Evolutionary conservation across 768 basidiomycete species (phyloP).

Genomic region (Holtermanniella nyarrowii): DNA sequence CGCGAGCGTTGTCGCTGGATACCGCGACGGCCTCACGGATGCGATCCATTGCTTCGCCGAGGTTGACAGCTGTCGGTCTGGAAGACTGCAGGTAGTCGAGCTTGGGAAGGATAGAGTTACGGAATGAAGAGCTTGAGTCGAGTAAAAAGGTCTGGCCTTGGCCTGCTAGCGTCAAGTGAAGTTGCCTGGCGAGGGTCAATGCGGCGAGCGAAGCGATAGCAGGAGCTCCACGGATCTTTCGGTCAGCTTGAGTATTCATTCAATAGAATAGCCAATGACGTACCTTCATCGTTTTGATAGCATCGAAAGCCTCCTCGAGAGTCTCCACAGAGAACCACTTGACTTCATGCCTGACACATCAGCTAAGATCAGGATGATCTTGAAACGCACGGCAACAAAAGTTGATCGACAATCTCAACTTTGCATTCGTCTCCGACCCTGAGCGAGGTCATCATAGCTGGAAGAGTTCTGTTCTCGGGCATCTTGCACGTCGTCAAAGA

Average conservation of each 20-base stretch:
- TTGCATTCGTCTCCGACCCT: conserved; percentile 44
- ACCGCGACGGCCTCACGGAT: conserved; percentile 44
- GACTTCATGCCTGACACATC: conserved; percentile 43
- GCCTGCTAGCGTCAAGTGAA: not conserved
- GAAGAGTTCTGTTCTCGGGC: conserved; percentile 15
- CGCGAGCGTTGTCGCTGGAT: conserved; percentile 28
- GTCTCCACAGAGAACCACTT: conserved; percentile 48
- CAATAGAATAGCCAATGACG: not conserved
- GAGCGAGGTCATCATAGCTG: conserved; percentile 42
- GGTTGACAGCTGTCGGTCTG: conserved; percentile 93
- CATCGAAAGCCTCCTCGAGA: conserved; percentile 76
- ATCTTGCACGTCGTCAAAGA: too few species aligned
- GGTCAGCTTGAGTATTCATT: not conserved
- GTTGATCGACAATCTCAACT: conserved; percentile 84
- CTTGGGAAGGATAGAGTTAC: conserved; percentile 46
- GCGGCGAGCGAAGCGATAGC: conserved; percentile 89
- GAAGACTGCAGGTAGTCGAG: conserved; percentile 70
- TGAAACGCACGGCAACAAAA: conserved; percentile 56
- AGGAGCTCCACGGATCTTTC: conserved; percentile 76
- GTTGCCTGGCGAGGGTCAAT: conserved; percentile 48
- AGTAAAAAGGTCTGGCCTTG: conserved; percentile 36
- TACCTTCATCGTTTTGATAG: conserved; percentile 93
- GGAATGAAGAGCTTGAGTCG: conserved; percentile 49
- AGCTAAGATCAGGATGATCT: not conserved
- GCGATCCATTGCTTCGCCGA: conserved; percentile 71